A percentile compares a stretch with the other conserved stretches of the same genome.
Conservation (phyloP, 495 filamentous ascomycete genomes). For the Podospora fimiseda region DNA sequence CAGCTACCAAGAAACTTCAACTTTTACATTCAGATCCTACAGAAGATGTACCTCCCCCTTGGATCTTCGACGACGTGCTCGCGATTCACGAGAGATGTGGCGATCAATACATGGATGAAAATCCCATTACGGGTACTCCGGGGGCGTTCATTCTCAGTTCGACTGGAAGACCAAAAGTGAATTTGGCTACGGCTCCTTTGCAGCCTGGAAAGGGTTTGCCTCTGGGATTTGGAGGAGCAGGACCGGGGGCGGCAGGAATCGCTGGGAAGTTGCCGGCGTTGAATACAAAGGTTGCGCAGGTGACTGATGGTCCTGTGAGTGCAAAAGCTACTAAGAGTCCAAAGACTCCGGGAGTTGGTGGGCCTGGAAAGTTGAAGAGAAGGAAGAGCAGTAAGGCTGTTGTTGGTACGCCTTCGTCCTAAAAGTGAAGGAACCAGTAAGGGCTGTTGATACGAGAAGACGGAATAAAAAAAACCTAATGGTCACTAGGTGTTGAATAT, state of each 20-base stretch:
- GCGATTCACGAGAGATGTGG: slow-evolving; percentile 56
- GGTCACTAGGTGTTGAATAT: too few relatives aligned
- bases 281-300: slow-evolving; percentile 34
- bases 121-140: slow-evolving; percentile 75
- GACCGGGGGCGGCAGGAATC: too few relatives aligned
- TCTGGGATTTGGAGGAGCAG: not conserved
- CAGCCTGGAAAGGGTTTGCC: slow-evolving; percentile 3
- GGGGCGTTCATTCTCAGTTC: slow-evolving; percentile 75
- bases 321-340: slow-evolving; percentile 45
- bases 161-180: slow-evolving; percentile 40
- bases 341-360: slow-evolving; percentile 41
- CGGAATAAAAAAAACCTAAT: too few relatives aligned
- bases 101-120: slow-evolving; percentile 88
- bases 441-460: not conserved
- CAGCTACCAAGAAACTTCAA: slow-evolving; percentile 28
- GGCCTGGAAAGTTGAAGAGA: slow-evolving; percentile 43
- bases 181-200: slow-evolving; percentile 19
- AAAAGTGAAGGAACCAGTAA: not conserved
- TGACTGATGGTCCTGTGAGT: slow-evolving; percentile 24
- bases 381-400: slow-evolving; percentile 56
- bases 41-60: slow-evolving; percentile 37
- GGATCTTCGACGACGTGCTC: slow-evolving; percentile 62
- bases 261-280: slow-evolving; percentile 23
- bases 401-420: slow-evolving; percentile 22
- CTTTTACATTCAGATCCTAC: slow-evolving; percentile 20